Evolutionary conservation across 768 basidiomycete species (phyloP), one percentile per base, ranked within the genome.

Genomic region (Podaxis sp.): DNA sequence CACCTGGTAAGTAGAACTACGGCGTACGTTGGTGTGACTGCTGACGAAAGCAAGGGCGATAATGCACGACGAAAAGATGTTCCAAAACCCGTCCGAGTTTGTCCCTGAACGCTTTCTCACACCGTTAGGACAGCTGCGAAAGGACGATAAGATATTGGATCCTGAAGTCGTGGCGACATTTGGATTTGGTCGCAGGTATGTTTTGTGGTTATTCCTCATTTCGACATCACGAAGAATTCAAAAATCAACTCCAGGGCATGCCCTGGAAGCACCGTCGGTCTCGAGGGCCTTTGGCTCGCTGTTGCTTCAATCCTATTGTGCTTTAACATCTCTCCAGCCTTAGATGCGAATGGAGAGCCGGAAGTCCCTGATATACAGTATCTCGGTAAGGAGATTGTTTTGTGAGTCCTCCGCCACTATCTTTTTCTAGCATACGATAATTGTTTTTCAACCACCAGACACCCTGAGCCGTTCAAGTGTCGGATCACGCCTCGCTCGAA

Each of bases 61-160:
- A 56, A 55, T 67, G 19, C 65, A 67, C 27, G 61, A 70, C 53
- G 65, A 69, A n/a, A 33, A 61, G 2, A 27, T 58, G 17, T 72
- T 67, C 50, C 64, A 64, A 1, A 58, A 70, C 36, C 66, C 69
- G 4, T 57, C 57, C 17, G 27, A 29, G 15, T 72, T 72, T 57
- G 64, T 63, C 9, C 71, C 69, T 5, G 67, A 67, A 17, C 59
- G 71, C 1, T 65, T 58, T n/a, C 60, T 65, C 0, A 57, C 60
- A 6, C 24, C 33, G 11, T 55, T 55, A 12, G 64, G 64, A 19
- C 36, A 46, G 3, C 19, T 65, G 40, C 27, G 38, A 27, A 57
- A 17, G 19, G 19, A 54, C 22, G 15, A 51, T 2, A 37, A 25
- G 25, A 40, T 65, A 33, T 12, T 46, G 8, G 50, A 57, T 37